A percentile compares a stretch with the other conserved stretches of the same genome.
Conservation (phyloP, 768 basidiomycete genomes). For the Naganishia friedmannii region DNA sequence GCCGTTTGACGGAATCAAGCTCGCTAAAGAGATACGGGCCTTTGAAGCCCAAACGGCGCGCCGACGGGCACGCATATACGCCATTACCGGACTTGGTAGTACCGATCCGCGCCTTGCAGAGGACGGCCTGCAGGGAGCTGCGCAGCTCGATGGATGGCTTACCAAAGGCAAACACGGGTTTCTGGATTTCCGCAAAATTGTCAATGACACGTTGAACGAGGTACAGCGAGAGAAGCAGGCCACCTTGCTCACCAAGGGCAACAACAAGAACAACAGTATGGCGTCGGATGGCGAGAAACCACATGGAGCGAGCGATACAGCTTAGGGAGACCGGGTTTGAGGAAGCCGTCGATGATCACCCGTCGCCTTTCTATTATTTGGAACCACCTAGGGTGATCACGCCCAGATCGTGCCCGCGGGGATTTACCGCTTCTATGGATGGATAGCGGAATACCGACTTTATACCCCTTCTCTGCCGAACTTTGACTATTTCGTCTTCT, state of each 20-base stretch:
- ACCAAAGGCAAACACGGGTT: slow-evolving; percentile 40
- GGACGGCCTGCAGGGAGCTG: slow-evolving; percentile 36
- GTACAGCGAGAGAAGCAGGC: neutral
- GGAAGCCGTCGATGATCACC: neutral
- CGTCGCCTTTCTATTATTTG: neutral
- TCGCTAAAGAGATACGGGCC: slow-evolving; percentile 37
- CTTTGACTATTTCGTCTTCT: neutral
- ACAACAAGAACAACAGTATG: neutral
- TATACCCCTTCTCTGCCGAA: neutral
- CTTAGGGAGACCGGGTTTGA: neutral
- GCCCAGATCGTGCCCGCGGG: too few species aligned
- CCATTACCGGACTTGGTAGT: slow-evolving; percentile 41
- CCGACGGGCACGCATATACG: slow-evolving; percentile 34
- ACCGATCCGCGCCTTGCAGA: slow-evolving; percentile 38
- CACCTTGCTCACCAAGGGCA: neutral
- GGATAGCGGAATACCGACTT: neutral
- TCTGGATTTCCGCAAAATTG: slow-evolving; percentile 22
- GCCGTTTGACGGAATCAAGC: slow-evolving; percentile 44
- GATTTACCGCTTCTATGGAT: neutral
- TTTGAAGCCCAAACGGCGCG: slow-evolving; percentile 25
- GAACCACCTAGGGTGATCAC: too few species aligned
- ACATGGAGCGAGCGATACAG: neutral
- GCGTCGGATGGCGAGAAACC: neutral
- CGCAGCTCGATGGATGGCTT: slow-evolving; percentile 44
- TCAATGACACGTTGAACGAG: slow-evolving; percentile 8